Base-by-base conservation (phyloP, 148 eudicot genomes). In the Rhododendron henanense region DNA sequence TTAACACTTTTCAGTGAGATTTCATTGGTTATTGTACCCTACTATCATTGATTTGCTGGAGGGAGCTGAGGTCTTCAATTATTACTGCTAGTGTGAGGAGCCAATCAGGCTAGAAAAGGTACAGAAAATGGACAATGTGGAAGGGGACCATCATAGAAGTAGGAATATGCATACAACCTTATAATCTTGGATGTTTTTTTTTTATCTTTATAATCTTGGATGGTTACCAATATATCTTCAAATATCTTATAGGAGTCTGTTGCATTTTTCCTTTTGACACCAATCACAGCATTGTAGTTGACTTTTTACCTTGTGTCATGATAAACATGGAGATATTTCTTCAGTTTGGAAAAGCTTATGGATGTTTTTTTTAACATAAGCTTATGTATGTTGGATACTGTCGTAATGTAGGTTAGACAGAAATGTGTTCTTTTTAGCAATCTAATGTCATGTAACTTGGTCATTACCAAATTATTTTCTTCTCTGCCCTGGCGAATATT, bases 41-140 rank as follows among this genome's bases (percentile, higher is more conserved):
- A 28, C 10, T 11, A 18, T 16, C 41, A 83, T 3, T 35, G 4
- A 81, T 81, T 35, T 81, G n/a, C 10, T 81, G 28, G 48, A 57
- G 18, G 71, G 48, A 28, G 35, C 37, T 16, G 5, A 67, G 16
- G 25, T 35, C 59, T 45, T 14, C n/a, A n/a, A 44, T 67, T 6
- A 37, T 83, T 45, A 83, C 57, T 28, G 78, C 85, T 50, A 31
- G 83, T 44, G 41, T 44, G 85, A 69, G 57, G 76, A 25, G 57
- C 51, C 4, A 14, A 28, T 25, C 37, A 45, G 47, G 45, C 10
- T 57, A 31, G 45, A 41, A 80, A 57, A 28, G 28, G 19, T 78
- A 78, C 23, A 45, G 81, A 76, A 21, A 78, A 78, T 78, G 53
- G 81, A 79, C 55, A 15, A 25, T 6, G 37, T 16, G 15, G 39